phyloP scores from a whole-genome alignment of 352 stramenopile species.

The Phytophthora sojae region DNA sequence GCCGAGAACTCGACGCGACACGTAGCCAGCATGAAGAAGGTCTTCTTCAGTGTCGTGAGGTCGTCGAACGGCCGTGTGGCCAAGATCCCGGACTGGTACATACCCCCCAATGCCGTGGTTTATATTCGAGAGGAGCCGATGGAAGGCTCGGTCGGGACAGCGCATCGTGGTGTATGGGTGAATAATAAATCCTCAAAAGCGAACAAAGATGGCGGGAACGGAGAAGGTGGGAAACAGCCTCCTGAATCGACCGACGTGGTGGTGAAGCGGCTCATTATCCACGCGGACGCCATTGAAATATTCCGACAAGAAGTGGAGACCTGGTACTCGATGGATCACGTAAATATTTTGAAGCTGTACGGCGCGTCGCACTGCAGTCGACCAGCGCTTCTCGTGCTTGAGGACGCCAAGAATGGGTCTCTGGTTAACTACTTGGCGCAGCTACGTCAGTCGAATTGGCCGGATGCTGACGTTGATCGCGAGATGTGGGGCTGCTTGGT shows the following conservation, averaged over 20 bases:
- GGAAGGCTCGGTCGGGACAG: conserved; percentile 17
- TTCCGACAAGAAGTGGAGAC: conserved; percentile 42
- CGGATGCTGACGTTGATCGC: neutral
- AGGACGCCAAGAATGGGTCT: conserved; percentile 28
- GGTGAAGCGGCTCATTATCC: conserved; percentile 26
- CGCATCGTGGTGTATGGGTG: conserved; percentile 22
- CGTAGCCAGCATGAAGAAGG: conserved; percentile 45
- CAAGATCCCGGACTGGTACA: conserved; percentile 43
- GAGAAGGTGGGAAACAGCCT: neutral
- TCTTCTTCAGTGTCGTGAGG: conserved; percentile 42
- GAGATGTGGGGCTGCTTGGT: conserved; percentile 15
- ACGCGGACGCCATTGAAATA: conserved; percentile 30
- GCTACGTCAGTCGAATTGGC: neutral
- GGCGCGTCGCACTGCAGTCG: conserved; percentile 39
- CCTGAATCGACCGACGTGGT: conserved; percentile 10
- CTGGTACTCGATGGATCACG: conserved; percentile 34
- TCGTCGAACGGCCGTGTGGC: conserved; percentile 41
- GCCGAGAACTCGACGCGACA: conserved; percentile 29
- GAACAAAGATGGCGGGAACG: conserved; percentile 13
- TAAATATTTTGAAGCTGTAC: conserved; percentile 38
- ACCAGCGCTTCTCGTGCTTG: conserved; percentile 25
- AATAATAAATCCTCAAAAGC: conserved; percentile 17
- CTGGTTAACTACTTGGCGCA: conserved; percentile 25
- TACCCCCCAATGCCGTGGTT: conserved; percentile 28
- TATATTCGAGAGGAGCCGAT: conserved; percentile 21